These are phyloP conservation scores for Haberlea rhodopensis DNA, from an alignment of 257 asterid genomes.

Conservation along the genomic window DNA sequence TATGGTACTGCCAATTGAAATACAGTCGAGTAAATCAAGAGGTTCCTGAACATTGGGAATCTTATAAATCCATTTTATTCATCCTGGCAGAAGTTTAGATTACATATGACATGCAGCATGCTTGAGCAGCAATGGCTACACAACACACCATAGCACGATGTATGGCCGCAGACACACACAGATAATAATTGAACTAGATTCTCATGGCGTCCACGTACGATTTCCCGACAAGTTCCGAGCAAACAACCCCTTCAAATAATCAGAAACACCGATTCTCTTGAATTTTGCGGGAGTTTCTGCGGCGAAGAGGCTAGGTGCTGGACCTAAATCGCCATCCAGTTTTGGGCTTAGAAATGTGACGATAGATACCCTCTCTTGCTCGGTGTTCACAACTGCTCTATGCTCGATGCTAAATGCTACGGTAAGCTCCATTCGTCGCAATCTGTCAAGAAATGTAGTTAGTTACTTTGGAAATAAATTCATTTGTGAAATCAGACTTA, in stretches of 20 bases:
- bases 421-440: conserved; percentile 43
- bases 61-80: too few species aligned
- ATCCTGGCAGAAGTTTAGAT: too few species aligned
- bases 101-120: too few species aligned
- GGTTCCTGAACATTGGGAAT: too few species aligned
- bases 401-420: conserved; percentile 53
- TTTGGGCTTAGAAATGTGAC: conserved; percentile 38
- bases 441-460: conserved; percentile 29
- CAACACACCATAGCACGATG: too few species aligned
- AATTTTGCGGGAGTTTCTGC: conserved; percentile 42
- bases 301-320: conserved; percentile 41
- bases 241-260: conserved; percentile 31
- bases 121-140: too few species aligned
- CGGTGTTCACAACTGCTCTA: conserved; percentile 37
- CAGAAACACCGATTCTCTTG: conserved; percentile 31
- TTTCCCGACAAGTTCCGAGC: conserved; percentile 45
- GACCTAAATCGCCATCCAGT: conserved; percentile 30
- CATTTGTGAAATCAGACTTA: not conserved
- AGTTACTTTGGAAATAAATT: not conserved
- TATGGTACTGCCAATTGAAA: too few species aligned
- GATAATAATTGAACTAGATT: too few species aligned
- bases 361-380: conserved; percentile 44
- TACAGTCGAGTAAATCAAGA: too few species aligned
- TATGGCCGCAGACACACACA: too few species aligned
- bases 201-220: conserved; percentile 43